phyloP scores from a whole-genome alignment of 176 grass and related monocot genomes.

The Musa troglodytarum region DNA sequence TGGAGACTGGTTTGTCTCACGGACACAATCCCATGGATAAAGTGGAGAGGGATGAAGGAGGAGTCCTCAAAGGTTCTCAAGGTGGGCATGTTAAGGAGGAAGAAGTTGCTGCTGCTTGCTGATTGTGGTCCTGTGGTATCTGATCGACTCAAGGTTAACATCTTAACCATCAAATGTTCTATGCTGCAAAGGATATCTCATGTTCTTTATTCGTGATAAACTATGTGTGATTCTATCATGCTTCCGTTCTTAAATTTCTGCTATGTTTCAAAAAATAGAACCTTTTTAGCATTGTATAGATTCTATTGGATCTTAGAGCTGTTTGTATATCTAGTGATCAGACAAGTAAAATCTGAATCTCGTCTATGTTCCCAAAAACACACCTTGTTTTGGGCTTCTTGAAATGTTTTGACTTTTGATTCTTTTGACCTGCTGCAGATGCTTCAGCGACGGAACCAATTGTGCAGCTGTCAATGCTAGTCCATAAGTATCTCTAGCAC shows the following conservation, averaged over 20 bases:
- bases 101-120: neutral
- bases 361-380: no score
- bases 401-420: neutral
- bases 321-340: neutral
- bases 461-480: neutral
- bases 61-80: conserved; percentile 3
- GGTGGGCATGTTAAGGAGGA: neutral
- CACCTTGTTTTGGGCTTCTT: neutral
- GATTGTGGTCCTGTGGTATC: neutral
- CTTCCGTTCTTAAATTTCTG: neutral
- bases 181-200: neutral
- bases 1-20: neutral
- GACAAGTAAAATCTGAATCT: neutral
- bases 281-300: neutral
- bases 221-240: neutral
- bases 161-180: neutral
- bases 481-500: neutral
- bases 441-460: neutral
- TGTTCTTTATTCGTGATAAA: neutral
- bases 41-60: conserved; percentile 1
- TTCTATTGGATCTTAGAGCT: neutral
- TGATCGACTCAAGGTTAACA: conserved; percentile 9
- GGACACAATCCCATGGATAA: neutral
- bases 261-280: neutral
- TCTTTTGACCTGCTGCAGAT: conserved; percentile 1